Evolutionary conservation across 345 rosid genomes (phyloP), one percentile per base, ranked within the genome.

Genomic region (Pugionium cornutum): DNA sequence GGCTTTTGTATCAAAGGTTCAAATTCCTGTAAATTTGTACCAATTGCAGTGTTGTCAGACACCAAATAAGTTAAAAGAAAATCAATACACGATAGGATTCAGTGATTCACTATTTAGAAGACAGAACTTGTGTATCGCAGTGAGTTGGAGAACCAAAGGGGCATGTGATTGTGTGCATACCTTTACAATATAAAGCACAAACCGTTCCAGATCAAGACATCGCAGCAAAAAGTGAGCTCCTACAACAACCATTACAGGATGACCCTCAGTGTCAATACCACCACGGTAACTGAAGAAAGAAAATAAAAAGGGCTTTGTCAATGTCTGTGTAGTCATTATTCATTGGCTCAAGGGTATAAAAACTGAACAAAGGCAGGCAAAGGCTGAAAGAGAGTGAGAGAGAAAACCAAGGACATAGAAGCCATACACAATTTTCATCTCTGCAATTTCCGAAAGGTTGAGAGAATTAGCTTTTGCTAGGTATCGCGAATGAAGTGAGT

Each of bases 1-100:
- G 99, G 96, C 84, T 88, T 94, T 77, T 90, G 95, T 64, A 94
- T 91, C 76, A 94, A 63, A 45, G 97, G 95, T 83, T 94, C 99
- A 70, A 94, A 90, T 79, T 94, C 99, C 99, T 94, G 91, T 73
- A 73, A 78, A 42, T 54, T 41, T 35, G 7, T 32, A 43, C 56
- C 51, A 52, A 9, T 49, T 41, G 34, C 53, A 33, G 53, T 35
- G 44, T 42, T 2, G 32, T 56, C 32, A 48, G 11, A 43, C 7
- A 72, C 44, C 36, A 49, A 4, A 53, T 27, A 41, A 32, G n/a
- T 33, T 4, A 27, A 27, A 42, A 11, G 3, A 47, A 41, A 26
- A 25, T 57, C 62, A 49, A 35, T 9, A 18, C 72, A 69, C 59
- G 35, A 56, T 4, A 66, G 45, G 8, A 18, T 18, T 18, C 18